Percentiles rank a stretch among this genome's conserved stretches.
These are phyloP conservation scores for Calonectria hongkongensis DNA, from an alignment of 2,329 filamentous ascomycete species.

Conservation along the genomic window DNA sequence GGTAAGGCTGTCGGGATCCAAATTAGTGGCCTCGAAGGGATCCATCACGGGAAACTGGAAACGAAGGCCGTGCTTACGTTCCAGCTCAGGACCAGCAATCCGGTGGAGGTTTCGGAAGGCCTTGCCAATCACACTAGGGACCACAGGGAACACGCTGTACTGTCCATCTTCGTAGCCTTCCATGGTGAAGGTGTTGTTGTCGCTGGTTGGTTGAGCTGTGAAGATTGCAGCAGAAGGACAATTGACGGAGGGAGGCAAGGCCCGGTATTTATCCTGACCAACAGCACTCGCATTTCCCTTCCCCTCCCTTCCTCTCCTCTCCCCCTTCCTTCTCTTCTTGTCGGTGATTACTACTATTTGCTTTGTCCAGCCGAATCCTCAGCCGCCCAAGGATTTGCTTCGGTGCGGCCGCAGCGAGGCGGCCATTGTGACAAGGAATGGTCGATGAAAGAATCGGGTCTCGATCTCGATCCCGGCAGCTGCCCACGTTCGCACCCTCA, in stretches of 20 bases:
- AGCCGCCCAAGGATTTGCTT: neutral
- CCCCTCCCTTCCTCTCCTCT: neutral
- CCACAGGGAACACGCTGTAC: neutral
- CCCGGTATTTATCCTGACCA: conserved; percentile 8
- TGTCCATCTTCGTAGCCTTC: neutral
- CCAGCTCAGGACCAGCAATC: neutral
- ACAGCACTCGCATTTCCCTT: neutral
- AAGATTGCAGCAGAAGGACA: neutral
- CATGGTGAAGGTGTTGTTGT: neutral
- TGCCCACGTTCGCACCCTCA: conserved; percentile 16
- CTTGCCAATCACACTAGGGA: neutral
- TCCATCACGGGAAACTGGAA: no score
- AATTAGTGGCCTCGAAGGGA: neutral
- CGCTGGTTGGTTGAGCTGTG: neutral
- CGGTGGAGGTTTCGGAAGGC: neutral
- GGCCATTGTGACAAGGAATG: conserved; percentile 9
- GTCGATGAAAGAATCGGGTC: conserved; percentile 9
- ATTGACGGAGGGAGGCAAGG: neutral
- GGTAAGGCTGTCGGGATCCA: neutral
- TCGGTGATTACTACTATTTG: neutral
- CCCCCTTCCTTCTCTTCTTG: no score
- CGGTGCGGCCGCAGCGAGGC: conserved; percentile 14
- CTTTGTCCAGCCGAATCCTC: conserved; percentile 4
- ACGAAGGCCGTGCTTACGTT: neutral
- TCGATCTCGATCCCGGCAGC: conserved; percentile 14